Percentiles rank a stretch among this genome's conserved stretches.
These are phyloP conservation scores for Aspergillus sp. DNA, from an alignment of 2,329 filamentous ascomycete genomes.

Conservation along the genomic window DNA sequence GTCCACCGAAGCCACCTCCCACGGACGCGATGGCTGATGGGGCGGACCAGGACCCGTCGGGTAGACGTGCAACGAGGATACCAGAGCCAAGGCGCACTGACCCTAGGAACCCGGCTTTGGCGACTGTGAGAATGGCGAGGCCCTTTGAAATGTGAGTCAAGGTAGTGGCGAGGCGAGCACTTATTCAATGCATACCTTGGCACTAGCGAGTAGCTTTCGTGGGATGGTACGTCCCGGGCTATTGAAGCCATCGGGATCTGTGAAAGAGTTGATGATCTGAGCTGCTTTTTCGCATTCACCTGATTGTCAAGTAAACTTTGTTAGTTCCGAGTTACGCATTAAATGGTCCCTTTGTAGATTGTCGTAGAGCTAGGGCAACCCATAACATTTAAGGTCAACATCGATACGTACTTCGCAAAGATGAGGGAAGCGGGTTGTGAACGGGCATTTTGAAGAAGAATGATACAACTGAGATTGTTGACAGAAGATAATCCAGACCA, in stretches of 20 bases:
- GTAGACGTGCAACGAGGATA: constrained; percentile 47
- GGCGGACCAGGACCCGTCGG: constrained; percentile 50
- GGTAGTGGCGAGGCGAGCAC: too few species aligned
- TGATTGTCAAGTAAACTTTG: neutral
- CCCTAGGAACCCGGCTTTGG: constrained; percentile 50
- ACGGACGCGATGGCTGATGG: constrained; percentile 48
- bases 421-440: neutral
- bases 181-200: constrained; percentile 3
- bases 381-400: neutral
- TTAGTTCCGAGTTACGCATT: neutral
- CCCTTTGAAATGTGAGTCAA: constrained; percentile 32
- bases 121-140: constrained; percentile 48
- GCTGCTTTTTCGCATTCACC: constrained; percentile 16
- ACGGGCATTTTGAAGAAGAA: neutral
- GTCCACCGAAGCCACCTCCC: constrained; percentile 48
- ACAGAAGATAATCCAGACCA: neutral
- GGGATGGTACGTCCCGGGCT: constrained; percentile 10
- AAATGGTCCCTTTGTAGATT: neutral
- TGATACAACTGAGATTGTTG: neutral
- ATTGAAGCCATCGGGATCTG: constrained; percentile 10
- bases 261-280: constrained; percentile 11
- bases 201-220: constrained; percentile 5
- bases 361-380: neutral
- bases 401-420: neutral
- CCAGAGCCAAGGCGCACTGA: constrained; percentile 51